Evolutionary conservation across 129 eudicot species (phyloP).

Genomic region (Scalesia atractyloides): DNA sequence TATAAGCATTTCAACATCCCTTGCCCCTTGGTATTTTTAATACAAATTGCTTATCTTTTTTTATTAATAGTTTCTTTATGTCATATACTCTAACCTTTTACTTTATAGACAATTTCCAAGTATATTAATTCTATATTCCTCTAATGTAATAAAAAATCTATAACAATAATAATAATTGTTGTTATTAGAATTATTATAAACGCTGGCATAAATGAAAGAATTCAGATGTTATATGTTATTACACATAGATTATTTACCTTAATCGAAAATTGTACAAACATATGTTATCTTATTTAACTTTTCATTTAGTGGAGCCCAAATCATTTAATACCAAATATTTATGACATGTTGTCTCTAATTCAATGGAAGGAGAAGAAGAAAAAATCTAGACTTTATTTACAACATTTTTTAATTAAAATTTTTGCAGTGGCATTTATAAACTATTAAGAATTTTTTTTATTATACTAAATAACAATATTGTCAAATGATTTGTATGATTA

Average conservation of each 20-base stretch:
- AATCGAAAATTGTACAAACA: neutral
- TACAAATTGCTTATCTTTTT: neutral
- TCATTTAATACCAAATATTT: neutral
- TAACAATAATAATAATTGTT: neutral
- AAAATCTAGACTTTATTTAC: neutral
- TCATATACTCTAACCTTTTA: neutral
- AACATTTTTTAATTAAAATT: neutral
- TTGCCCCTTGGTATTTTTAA: neutral
- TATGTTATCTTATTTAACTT: neutral
- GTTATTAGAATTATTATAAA: neutral
- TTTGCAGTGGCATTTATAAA: neutral
- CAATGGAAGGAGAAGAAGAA: neutral
- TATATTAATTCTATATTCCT: neutral
- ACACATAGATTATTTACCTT: neutral
- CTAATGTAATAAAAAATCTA: neutral
- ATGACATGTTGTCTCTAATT: conserved; percentile 3
- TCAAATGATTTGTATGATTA: neutral
- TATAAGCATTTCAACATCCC: neutral
- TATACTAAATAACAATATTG: neutral
- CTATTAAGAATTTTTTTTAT: neutral
- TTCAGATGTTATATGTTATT: neutral
- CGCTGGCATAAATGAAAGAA: neutral
- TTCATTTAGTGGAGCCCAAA: neutral
- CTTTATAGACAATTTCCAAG: neutral
- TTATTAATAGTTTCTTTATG: neutral